These are phyloP conservation scores for Boletus patriciae DNA, from an alignment of 768 basidiomycete genomes.

Conservation along the genomic window DNA sequence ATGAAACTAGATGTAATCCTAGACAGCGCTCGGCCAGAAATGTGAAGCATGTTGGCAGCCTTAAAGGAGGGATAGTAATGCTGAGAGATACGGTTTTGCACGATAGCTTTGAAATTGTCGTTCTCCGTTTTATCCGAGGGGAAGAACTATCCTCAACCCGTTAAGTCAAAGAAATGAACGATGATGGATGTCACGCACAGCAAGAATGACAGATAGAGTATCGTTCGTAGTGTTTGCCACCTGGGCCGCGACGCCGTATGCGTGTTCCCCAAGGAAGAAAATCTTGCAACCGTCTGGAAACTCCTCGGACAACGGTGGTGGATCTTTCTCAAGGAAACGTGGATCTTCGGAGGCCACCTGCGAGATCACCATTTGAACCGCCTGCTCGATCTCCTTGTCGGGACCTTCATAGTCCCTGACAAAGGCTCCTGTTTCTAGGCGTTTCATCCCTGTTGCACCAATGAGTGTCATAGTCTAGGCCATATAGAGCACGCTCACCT, in stretches of 20 bases:
- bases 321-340: constrained; percentile 75
- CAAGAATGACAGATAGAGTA: constrained; percentile 78
- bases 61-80: constrained; percentile 79
- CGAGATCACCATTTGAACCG: constrained; percentile 81
- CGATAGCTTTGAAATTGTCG: constrained; percentile 71
- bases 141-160: constrained; percentile 62
- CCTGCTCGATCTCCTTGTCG: constrained; percentile 82
- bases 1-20: constrained; percentile 93
- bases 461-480: background rate
- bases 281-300: constrained; percentile 89
- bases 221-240: constrained; percentile 71
- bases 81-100: constrained; percentile 47
- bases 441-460: constrained; percentile 68
- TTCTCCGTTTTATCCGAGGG: constrained; percentile 80
- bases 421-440: constrained; percentile 84
- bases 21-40: constrained; percentile 79
- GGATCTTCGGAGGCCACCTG: constrained; percentile 88
- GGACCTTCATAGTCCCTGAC: constrained; percentile 90
- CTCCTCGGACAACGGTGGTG: constrained; percentile 82
- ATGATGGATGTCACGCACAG: constrained; percentile 48
- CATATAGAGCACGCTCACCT: constrained; percentile 47
- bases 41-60: constrained; percentile 67
- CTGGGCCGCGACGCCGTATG: constrained; percentile 94
- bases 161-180: background rate
- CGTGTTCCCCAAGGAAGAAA: constrained; percentile 94